Base-by-base conservation (phyloP, 257 asterid genomes). In the Fraxinus quadrangulata region DNA sequence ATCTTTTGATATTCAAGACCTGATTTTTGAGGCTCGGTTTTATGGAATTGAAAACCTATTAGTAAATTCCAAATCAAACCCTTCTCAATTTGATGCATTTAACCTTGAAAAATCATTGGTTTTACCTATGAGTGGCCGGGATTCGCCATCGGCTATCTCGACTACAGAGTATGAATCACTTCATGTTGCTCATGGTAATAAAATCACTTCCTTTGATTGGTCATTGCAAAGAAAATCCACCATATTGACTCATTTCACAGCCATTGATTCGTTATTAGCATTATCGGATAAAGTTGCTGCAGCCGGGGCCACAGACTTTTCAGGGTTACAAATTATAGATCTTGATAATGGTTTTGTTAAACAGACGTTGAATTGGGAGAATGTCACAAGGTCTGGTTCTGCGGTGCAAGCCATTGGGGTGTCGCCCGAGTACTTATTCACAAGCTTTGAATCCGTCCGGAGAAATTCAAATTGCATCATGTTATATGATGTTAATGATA, bases 141-240 rank as follows among this genome's bases (percentile, higher is more conserved):
- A 96, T 67, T 87, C 96, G 23, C 97, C 98, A 39, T 86, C 97
- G 12, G 84, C 94, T 19, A 80, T 93, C 79, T 82, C 97, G 54
- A 85, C 97, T 4, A 90, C 97, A 23, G 86, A 85, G 9, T 83
- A 79, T 71, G 98, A 98, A 3, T 92, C 95, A 10, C 88, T 92
- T 71, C 98, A 93, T 76, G 94, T 93, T 42, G 97, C 98, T 30
- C 98, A 96, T 81, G 98, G 98, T 16, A 86, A 97, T 77, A 96
- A 93, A 82, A 82, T 96, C 81, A 90, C 97, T 8, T 88, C 98
- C 37, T 96, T 93, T 82, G 99, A 93, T 77, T 93, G 99, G 98
- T 94, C 98, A 4, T 49, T 96, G 77, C 87, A 78, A 70, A 84
- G 94, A 71, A 96, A 93, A 84, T 92, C 92, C 56, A 93, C 99